Conservation (phyloP, 192 early-diverging fungal species). For the Umbelopsis isabellina region DNA sequence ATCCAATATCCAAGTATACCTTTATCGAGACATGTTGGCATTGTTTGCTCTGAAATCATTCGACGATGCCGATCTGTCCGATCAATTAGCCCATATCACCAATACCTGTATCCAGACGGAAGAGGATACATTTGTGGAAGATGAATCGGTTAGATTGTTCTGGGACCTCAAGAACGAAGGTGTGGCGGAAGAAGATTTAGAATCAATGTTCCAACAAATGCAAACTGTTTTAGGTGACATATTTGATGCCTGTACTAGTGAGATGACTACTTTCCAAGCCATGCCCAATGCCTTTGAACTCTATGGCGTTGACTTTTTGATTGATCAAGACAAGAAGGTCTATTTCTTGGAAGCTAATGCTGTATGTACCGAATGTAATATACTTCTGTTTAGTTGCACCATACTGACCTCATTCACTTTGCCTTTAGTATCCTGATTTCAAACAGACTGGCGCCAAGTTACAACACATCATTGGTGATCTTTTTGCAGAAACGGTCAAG, state of each 20-base stretch:
- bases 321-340: conserved; percentile 54
- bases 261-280: conserved; percentile 67
- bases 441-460: conserved; percentile 61
- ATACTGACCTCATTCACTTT: not conserved
- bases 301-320: conserved; percentile 70
- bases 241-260: conserved; percentile 61
- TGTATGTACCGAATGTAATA: conserved; percentile 25
- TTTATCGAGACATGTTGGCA: conserved; percentile 65
- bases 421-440: conserved; percentile 62
- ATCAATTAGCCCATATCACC: conserved; percentile 59
- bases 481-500: conserved; percentile 57
- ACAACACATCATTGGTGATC: conserved; percentile 58
- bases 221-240: conserved; percentile 55
- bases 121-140: conserved; percentile 51
- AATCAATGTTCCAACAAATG: conserved; percentile 58
- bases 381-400: not conserved
- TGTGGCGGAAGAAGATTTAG: conserved; percentile 41
- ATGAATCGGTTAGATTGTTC: conserved; percentile 54
- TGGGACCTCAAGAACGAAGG: conserved; percentile 53
- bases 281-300: conserved; percentile 66
- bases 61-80: conserved; percentile 41
- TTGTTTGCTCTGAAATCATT: conserved; percentile 64
- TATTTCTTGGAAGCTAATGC: conserved; percentile 69
- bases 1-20: conserved; percentile 60
- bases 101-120: conserved; percentile 69